Conservation (phyloP, 805 yeast species). For the Candida morakotiae region DNA sequence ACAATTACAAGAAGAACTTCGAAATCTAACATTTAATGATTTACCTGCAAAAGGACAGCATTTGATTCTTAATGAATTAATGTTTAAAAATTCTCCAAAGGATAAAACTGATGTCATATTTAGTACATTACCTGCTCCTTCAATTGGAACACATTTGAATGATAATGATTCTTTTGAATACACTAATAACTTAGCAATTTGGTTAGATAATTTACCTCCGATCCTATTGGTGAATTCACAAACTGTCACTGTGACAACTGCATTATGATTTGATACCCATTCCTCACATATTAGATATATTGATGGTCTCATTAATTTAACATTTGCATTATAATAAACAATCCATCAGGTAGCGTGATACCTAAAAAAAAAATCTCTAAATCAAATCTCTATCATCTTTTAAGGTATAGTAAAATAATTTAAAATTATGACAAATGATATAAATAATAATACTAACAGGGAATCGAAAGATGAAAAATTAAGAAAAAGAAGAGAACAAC, state of each 20-base stretch:
- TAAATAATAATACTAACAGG: slow-evolving; percentile 8
- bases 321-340: neutral
- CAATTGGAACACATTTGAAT: slow-evolving; percentile 72
- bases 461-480: slow-evolving; percentile 30
- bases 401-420: slow-evolving; percentile 3
- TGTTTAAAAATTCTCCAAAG: slow-evolving; percentile 57
- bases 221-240: slow-evolving; percentile 80
- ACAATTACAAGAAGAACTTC: slow-evolving; percentile 35
- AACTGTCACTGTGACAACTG: slow-evolving; percentile 94
- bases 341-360: neutral
- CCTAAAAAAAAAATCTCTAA: slow-evolving; percentile 3
- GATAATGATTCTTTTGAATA: slow-evolving; percentile 70
- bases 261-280: slow-evolving; percentile 42
- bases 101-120: slow-evolving; percentile 65
- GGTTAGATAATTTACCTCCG: slow-evolving; percentile 85
- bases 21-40: slow-evolving; percentile 62
- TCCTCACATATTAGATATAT: no score
- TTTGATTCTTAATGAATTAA: slow-evolving; percentile 78
- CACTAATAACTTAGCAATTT: slow-evolving; percentile 67
- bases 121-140: slow-evolving; percentile 88
- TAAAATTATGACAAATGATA: neutral
- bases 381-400: no score
- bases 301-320: no score
- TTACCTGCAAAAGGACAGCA: slow-evolving; percentile 93
- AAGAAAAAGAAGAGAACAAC: slow-evolving; percentile 44